A percentile compares a stretch with the other conserved stretches of the same genome.
Conservation (phyloP, 352 stramenopile genomes). For the Phytophthora sojae region DNA sequence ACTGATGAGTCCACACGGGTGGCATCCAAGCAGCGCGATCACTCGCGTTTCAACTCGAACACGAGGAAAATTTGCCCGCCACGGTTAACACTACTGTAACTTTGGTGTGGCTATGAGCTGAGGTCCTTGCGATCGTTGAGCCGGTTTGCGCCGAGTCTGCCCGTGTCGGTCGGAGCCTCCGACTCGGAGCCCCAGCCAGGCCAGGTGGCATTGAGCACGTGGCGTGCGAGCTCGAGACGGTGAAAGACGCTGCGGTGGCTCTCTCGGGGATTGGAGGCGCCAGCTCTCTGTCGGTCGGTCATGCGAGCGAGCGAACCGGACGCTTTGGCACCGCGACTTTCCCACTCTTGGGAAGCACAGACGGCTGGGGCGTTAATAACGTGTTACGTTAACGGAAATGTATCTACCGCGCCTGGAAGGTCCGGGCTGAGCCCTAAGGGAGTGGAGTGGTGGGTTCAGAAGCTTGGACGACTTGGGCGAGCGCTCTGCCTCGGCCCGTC, state of each 20-base stretch:
- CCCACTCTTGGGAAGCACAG: too few relatives aligned
- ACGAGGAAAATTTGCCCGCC: not conserved
- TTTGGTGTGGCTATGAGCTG: not conserved
- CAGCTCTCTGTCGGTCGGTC: slow-evolving; percentile 20
- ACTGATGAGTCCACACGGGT: slow-evolving; percentile 25
- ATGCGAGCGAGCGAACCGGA: slow-evolving; percentile 6
- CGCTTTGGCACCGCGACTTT: slow-evolving; percentile 4
- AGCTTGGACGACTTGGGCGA: too few relatives aligned
- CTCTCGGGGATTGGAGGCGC: slow-evolving; percentile 28
- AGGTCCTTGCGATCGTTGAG: slow-evolving; percentile 6
- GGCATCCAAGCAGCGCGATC: slow-evolving; percentile 14
- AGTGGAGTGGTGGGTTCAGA: too few relatives aligned
- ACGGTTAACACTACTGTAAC: too few relatives aligned
- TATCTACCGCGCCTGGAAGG: too few relatives aligned
- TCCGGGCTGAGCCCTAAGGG: too few relatives aligned
- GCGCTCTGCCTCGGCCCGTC: too few relatives aligned
- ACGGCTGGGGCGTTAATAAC: too few relatives aligned
- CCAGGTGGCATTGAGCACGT: slow-evolving; percentile 24
- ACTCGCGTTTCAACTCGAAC: not conserved
- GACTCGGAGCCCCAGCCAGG: not conserved
- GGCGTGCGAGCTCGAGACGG: slow-evolving; percentile 23
- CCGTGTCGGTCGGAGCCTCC: too few relatives aligned
- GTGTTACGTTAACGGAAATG: too few relatives aligned
- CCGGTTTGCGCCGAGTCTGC: not conserved
- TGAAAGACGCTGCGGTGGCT: slow-evolving; percentile 22